These are phyloP conservation scores for Biscogniauxia sp. DNA, from an alignment of 2,329 filamentous ascomycete genomes.

Conservation along the genomic window DNA sequence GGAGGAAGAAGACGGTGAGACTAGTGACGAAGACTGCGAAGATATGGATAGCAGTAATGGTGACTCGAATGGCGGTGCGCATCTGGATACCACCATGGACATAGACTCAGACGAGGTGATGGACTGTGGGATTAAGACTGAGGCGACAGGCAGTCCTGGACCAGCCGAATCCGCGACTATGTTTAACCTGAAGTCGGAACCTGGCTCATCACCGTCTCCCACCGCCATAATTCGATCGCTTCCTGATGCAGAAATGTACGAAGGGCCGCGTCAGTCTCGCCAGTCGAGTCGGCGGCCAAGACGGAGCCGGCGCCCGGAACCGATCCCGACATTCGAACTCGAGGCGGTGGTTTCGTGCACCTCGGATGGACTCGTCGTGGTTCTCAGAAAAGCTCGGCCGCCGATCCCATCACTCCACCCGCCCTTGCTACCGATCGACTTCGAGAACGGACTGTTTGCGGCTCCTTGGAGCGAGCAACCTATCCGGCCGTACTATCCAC, in stretches of 20 bases:
- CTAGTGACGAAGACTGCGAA: slow-evolving; percentile 38
- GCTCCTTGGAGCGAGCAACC: slow-evolving; percentile 76
- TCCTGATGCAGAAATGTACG: slow-evolving; percentile 28
- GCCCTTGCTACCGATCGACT: slow-evolving; percentile 45
- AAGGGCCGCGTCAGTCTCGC: slow-evolving; percentile 5
- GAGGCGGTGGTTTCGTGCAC: slow-evolving; percentile 92
- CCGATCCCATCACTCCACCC: slow-evolving; percentile 60
- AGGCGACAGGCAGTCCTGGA: slow-evolving; percentile 29
- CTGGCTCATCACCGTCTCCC: background rate
- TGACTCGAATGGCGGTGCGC: slow-evolving; percentile 45
- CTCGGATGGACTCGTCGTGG: slow-evolving; percentile 81
- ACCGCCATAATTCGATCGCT: slow-evolving; percentile 3
- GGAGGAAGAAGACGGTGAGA: slow-evolving; percentile 42
- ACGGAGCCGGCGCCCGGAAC: slow-evolving; percentile 25
- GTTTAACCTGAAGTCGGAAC: background rate
- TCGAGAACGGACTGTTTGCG: slow-evolving; percentile 67
- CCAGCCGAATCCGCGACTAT: slow-evolving; percentile 32
- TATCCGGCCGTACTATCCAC: slow-evolving; percentile 47
- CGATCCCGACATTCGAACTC: slow-evolving; percentile 60
- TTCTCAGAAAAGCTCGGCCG: slow-evolving; percentile 71
- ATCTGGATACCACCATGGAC: slow-evolving; percentile 43
- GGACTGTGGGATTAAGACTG: slow-evolving; percentile 37
- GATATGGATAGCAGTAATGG: slow-evolving; percentile 30
- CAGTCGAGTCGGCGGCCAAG: slow-evolving; percentile 6
- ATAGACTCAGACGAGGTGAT: slow-evolving; percentile 32